Evolutionary conservation across 768 basidiomycete genomes (phyloP).

Genomic region (Serendipita sp.): DNA sequence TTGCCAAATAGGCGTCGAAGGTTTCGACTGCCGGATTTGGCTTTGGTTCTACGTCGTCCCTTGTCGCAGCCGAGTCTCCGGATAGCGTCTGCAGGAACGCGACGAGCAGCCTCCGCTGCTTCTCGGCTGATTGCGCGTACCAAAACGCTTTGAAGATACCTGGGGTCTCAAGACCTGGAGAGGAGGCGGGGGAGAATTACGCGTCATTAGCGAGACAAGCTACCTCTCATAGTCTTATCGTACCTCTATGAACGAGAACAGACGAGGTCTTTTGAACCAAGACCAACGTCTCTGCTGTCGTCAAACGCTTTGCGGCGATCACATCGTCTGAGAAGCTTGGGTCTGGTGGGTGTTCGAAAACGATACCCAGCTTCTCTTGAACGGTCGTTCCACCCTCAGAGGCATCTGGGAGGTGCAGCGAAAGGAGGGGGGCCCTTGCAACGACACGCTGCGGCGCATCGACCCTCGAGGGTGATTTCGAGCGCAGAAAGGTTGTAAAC

Average conservation of each 20-base stretch:
- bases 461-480: slow-evolving; percentile 6
- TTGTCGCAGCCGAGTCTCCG: slow-evolving; percentile 35
- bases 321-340: slow-evolving; percentile 33
- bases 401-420: slow-evolving; percentile 41
- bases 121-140: slow-evolving; percentile 54
- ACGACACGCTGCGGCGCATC: neutral
- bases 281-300: slow-evolving; percentile 42
- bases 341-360: slow-evolving; percentile 45
- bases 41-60: slow-evolving; percentile 34
- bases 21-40: slow-evolving; percentile 29
- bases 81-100: slow-evolving; percentile 36
- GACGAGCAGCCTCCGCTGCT: slow-evolving; percentile 55
- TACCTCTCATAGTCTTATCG: slow-evolving; percentile 13
- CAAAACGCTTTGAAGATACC: slow-evolving; percentile 79
- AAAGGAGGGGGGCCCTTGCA: slow-evolving; percentile 21
- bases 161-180: slow-evolving; percentile 57
- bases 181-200: neutral
- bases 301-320: slow-evolving; percentile 43
- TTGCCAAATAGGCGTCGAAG: slow-evolving; percentile 49
- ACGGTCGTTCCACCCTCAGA: slow-evolving; percentile 24
- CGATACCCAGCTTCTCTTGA: slow-evolving; percentile 31
- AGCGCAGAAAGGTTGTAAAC: neutral
- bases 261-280: slow-evolving; percentile 55
- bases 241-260: slow-evolving; percentile 48
- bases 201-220: slow-evolving; percentile 8